Evolutionary conservation across 352 stramenopile species (phyloP).

Genomic region (Phytophthora constricta): DNA sequence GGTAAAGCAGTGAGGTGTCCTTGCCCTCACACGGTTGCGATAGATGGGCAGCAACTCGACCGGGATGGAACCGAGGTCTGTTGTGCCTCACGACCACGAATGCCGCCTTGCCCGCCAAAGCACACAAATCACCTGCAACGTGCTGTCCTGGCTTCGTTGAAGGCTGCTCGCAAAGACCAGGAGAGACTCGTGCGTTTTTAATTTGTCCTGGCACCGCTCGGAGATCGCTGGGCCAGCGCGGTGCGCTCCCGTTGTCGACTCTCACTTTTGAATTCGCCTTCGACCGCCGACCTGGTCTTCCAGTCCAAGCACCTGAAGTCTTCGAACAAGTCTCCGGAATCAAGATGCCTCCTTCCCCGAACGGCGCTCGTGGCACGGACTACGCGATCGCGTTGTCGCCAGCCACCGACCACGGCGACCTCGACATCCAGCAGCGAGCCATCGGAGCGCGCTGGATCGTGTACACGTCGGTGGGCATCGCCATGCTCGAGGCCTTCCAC

Average conservation of each 20-base stretch:
- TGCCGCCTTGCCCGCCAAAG: not conserved
- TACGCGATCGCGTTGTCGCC: constrained; percentile 25
- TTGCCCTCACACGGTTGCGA: no score
- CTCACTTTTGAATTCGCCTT: constrained; percentile 32
- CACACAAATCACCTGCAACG: not conserved
- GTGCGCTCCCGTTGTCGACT: not conserved
- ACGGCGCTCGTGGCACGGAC: constrained; percentile 10
- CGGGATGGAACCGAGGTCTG: not conserved
- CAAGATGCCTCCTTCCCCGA: constrained; percentile 19
- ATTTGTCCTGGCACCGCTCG: constrained; percentile 2
- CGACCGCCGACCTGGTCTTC: constrained; percentile 15
- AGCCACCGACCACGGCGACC: not conserved
- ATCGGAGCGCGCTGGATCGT: constrained; percentile 42
- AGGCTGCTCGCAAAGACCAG: not conserved
- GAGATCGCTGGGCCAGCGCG: not conserved
- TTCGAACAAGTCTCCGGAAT: not conserved
- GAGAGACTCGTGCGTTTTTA: constrained; percentile 1
- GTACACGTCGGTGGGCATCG: constrained; percentile 44
- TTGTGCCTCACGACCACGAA: not conserved
- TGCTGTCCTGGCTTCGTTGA: not conserved
- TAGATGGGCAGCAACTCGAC: not conserved
- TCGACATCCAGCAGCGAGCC: constrained; percentile 23
- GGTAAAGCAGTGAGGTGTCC: no score
- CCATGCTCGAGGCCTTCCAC: constrained; percentile 52
- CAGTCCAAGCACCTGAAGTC: constrained; percentile 9